Conservation (phyloP, 352 stramenopile species). For the Globisporangium barbulae region DNA sequence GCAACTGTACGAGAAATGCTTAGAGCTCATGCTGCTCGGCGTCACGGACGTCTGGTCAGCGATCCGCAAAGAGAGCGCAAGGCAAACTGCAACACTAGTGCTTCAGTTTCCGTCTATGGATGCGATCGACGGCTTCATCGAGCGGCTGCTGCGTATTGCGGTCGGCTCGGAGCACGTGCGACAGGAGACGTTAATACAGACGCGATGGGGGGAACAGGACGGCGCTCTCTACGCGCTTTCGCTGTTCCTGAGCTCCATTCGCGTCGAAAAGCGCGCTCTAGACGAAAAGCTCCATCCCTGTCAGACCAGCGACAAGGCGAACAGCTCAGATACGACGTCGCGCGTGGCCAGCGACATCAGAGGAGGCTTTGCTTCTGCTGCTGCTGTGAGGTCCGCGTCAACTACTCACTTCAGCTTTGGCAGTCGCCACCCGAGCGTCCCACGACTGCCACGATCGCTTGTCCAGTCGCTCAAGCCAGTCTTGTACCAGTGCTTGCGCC, state of each 20-base stretch:
- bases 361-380: conserved; percentile 13
- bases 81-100: conserved; percentile 19
- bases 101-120: conserved; percentile 27
- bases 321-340: background rate
- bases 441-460: conserved; percentile 26
- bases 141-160: conserved; percentile 36
- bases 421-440: conserved; percentile 13
- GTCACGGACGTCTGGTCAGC: conserved; percentile 70
- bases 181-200: conserved; percentile 22
- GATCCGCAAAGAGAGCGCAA: conserved; percentile 52
- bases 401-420: conserved; percentile 31
- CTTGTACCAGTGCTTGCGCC: conserved; percentile 52
- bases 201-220: conserved; percentile 43
- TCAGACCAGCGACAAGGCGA: background rate
- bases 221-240: conserved; percentile 43
- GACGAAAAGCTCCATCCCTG: background rate
- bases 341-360: conserved; percentile 31
- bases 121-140: conserved; percentile 38
- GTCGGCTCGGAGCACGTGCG: conserved; percentile 24
- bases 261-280: conserved; percentile 3
- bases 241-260: conserved; percentile 31
- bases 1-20: conserved; percentile 3
- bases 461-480: conserved; percentile 41
- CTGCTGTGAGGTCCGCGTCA: background rate
- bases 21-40: conserved; percentile 37